Percentiles rank a stretch among this genome's conserved stretches.
Evolutionary conservation across 2,329 filamentous ascomycete genomes (phyloP).

Genomic region (Alternaria tenuissima): DNA sequence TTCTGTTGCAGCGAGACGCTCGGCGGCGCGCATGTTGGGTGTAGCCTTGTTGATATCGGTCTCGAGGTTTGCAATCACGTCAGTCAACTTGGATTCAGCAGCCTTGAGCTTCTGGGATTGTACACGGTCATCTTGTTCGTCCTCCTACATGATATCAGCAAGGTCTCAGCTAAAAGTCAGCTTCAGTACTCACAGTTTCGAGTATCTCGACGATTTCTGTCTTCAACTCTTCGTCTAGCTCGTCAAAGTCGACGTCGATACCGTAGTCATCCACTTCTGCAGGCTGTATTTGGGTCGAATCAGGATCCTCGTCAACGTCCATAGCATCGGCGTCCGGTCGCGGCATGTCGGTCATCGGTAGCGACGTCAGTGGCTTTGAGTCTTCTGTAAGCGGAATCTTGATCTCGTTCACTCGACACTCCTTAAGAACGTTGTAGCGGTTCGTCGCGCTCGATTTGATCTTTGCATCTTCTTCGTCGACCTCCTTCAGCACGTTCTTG

Average conservation of each 20-base stretch:
- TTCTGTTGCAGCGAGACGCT: constrained; percentile 87
- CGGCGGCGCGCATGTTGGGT: constrained; percentile 94
- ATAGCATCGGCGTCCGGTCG: constrained; percentile 81
- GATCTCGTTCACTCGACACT: constrained; percentile 94
- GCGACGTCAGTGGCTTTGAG: constrained; percentile 75
- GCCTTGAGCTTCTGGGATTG: constrained; percentile 31
- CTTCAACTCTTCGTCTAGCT: constrained; percentile 79
- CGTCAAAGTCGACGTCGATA: constrained; percentile 86
- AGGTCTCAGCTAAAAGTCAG: not conserved
- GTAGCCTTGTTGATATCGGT: constrained; percentile 91
- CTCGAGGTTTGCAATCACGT: constrained; percentile 77
- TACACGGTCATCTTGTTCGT: constrained; percentile 63
- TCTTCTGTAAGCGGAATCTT: constrained; percentile 78
- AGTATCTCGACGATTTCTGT: constrained; percentile 54
- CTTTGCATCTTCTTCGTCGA: constrained; percentile 81
- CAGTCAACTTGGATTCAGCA: constrained; percentile 77
- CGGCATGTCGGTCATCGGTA: constrained; percentile 86
- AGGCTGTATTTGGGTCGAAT: constrained; percentile 60
- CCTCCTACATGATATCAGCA: constrained; percentile 59
- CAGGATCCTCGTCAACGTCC: constrained; percentile 79
- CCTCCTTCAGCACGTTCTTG: constrained; percentile 75
- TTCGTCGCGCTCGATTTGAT: constrained; percentile 85
- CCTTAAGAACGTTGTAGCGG: constrained; percentile 83
- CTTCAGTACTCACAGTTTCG: constrained; percentile 46
- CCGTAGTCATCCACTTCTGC: constrained; percentile 84